phyloP scores from a whole-genome alignment of 2,329 filamentous ascomycete genomes.

The Penicillium griseofulvum region DNA sequence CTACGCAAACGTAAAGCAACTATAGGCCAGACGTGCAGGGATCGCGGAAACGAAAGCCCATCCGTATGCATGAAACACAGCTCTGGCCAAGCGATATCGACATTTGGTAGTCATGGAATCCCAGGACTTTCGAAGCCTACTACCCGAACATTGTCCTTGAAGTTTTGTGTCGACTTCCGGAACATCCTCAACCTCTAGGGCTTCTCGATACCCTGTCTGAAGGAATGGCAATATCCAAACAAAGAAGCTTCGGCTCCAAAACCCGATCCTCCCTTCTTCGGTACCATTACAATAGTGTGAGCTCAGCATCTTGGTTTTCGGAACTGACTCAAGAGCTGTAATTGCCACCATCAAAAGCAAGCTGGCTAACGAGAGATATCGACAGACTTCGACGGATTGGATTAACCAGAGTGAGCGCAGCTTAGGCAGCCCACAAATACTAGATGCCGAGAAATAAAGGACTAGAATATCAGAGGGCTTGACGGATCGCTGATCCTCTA shows the following conservation, averaged over 20 bases:
- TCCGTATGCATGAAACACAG: not conserved
- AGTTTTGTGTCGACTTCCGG: not conserved
- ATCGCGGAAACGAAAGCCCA: not conserved
- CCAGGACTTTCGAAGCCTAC: not conserved
- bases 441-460: slow-evolving; percentile 7
- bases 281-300: not conserved
- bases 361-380: not conserved
- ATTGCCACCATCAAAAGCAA: not conserved
- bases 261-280: not conserved
- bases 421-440: slow-evolving; percentile 1
- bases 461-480: slow-evolving; percentile 3
- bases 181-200: not conserved
- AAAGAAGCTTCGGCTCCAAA: not conserved
- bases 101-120: no score
- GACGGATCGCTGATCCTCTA: slow-evolving; percentile 1
- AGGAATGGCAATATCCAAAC: not conserved
- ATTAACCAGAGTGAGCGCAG: slow-evolving; percentile 7
- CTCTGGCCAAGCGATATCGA: not conserved
- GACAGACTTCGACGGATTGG: not conserved
- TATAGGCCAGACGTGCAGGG: not conserved
- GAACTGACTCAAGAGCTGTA: not conserved
- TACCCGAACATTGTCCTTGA: not conserved
- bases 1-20: not conserved
- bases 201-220: not conserved
- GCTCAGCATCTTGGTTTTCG: not conserved